These are phyloP conservation scores for Fusarium xyrophilum DNA, from an alignment of 2,329 filamentous ascomycete species.

Conservation along the genomic window DNA sequence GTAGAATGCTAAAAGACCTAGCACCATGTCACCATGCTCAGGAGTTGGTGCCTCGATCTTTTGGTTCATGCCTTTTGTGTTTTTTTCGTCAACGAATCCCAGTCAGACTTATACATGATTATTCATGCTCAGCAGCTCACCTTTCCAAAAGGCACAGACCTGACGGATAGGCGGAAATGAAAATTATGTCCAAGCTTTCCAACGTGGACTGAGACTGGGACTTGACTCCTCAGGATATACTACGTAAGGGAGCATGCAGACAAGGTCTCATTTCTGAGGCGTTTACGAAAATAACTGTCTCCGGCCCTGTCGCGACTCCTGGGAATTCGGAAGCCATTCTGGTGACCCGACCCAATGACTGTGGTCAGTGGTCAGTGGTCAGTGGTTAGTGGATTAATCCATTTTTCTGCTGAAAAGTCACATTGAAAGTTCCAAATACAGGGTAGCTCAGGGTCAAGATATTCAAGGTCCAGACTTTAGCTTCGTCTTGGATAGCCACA, in stretches of 20 bases:
- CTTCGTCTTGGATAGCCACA: conserved; percentile 17
- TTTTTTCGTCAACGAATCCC: neutral
- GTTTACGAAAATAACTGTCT: neutral
- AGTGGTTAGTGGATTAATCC: neutral
- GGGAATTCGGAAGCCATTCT: conserved; percentile 8
- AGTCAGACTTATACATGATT: conserved; percentile 9
- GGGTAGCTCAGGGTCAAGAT: conserved; percentile 22
- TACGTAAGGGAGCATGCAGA: conserved; percentile 8
- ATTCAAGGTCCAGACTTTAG: conserved; percentile 28
- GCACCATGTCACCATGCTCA: neutral
- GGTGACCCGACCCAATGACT: neutral
- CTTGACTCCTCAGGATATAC: conserved; percentile 16
- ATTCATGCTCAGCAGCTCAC: conserved; percentile 10
- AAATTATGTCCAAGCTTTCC: conserved; percentile 34
- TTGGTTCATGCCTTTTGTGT: conserved; percentile 1
- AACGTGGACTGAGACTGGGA: conserved; percentile 1
- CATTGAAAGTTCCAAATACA: conserved; percentile 10
- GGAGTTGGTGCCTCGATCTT: neutral
- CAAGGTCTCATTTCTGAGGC: conserved; percentile 17
- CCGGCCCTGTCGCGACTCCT: neutral
- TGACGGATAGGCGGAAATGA: conserved; percentile 37
- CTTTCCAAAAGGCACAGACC: conserved; percentile 29
- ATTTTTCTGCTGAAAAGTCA: neutral
- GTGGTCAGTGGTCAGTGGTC: neutral
- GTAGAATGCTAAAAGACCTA: neutral